Evolutionary conservation across 192 early-diverging fungal genomes (phyloP).

Genomic region (Entomortierella lignicola): DNA sequence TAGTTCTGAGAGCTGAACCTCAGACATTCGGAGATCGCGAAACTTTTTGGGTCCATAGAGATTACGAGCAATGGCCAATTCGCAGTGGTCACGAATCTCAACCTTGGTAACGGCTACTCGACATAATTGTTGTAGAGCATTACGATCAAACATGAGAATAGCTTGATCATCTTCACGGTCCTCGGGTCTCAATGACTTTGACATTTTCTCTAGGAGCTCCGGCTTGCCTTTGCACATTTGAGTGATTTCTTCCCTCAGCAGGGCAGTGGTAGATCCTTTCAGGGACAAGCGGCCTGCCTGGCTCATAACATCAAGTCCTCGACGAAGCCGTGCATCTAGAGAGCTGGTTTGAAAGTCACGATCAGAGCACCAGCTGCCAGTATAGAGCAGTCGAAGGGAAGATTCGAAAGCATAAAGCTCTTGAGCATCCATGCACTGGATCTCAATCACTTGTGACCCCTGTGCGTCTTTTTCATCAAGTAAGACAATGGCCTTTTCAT

Average conservation of each 20-base stretch:
- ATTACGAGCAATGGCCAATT: conserved; percentile 50
- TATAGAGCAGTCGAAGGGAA: conserved; percentile 41
- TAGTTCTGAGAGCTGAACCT: conserved; percentile 30
- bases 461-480: conserved; percentile 21
- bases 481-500: conserved; percentile 45
- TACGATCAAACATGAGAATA: conserved; percentile 44
- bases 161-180: conserved; percentile 50
- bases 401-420: conserved; percentile 53
- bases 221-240: conserved; percentile 48
- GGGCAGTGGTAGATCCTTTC: conserved; percentile 38
- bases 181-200: conserved; percentile 29
- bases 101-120: conserved; percentile 41
- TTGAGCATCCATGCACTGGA: conserved; percentile 41
- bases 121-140: conserved; percentile 47
- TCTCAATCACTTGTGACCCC: conserved; percentile 45
- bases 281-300: conserved; percentile 43
- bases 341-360: conserved; percentile 50
- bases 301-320: conserved; percentile 50
- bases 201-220: conserved; percentile 46
- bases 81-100: conserved; percentile 52
- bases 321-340: conserved; percentile 39
- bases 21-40: conserved; percentile 49
- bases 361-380: conserved; percentile 49
- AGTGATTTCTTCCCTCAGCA: conserved; percentile 48
- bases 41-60: conserved; percentile 52